Conservation (phyloP, 345 rosid species). For the Citrus australasica region DNA sequence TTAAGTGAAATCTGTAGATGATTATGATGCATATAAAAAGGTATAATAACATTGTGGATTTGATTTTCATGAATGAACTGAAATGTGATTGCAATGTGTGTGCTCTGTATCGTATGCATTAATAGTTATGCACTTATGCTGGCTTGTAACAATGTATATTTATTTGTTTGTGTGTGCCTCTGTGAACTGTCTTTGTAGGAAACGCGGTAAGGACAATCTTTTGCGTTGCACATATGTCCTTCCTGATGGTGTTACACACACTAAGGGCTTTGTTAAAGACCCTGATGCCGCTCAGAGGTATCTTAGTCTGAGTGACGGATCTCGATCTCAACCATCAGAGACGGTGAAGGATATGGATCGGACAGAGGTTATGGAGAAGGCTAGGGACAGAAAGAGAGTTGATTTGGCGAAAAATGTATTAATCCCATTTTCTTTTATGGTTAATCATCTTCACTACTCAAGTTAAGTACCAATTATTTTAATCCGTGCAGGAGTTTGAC, state of each 20-base stretch:
- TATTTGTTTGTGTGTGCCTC: background rate
- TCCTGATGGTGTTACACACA: conserved; percentile 79
- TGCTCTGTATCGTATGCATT: background rate
- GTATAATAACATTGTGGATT: background rate
- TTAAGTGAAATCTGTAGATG: background rate
- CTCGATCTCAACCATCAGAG: conserved; percentile 17
- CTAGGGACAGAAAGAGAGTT: conserved; percentile 45
- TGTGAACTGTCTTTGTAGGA: conserved; percentile 28
- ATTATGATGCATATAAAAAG: background rate
- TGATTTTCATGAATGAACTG: background rate
- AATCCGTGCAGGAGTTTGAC: conserved; percentile 74
- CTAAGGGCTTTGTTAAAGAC: conserved; percentile 80
- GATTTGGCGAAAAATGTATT: conserved; percentile 73
- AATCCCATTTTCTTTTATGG: background rate
- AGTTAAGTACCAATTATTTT: conserved; percentile 6
- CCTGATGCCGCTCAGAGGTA: conserved; percentile 55
- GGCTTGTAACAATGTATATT: background rate
- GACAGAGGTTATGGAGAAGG: conserved; percentile 29
- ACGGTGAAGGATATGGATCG: conserved; percentile 21
- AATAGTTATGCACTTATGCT: background rate
- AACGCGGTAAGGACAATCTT: conserved; percentile 52
- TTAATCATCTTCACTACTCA: background rate
- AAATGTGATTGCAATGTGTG: background rate
- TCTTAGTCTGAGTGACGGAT: conserved; percentile 27
- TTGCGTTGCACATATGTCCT: conserved; percentile 75